Evolutionary conservation across 352 stramenopile genomes (phyloP).

Genomic region (Pythium brachiatum): DNA sequence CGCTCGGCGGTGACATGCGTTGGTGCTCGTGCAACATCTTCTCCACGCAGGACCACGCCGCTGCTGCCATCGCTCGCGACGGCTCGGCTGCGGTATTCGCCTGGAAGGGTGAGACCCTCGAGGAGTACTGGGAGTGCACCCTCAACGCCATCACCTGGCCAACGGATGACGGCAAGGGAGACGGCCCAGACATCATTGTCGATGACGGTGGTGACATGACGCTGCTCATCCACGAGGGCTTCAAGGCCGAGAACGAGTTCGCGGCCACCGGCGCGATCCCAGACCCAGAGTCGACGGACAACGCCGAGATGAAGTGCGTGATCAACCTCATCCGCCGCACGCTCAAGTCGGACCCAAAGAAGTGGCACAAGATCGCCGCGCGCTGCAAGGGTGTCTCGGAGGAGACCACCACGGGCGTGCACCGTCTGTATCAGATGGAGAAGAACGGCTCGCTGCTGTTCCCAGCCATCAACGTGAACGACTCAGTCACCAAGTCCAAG

Average conservation of each 20-base stretch:
- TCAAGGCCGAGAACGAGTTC: slow-evolving; percentile 96
- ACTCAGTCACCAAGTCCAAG: slow-evolving; percentile 99
- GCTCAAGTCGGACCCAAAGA: slow-evolving; percentile 93
- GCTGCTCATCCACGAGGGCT: slow-evolving; percentile 98
- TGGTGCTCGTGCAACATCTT: slow-evolving; percentile 99
- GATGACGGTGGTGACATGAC: slow-evolving; percentile 99
- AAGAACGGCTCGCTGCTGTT: slow-evolving; percentile 95
- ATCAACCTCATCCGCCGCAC: slow-evolving; percentile 95
- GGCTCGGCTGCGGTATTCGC: slow-evolving; percentile 96
- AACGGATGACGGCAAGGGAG: slow-evolving; percentile 95
- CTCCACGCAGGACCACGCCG: slow-evolving; percentile 98
- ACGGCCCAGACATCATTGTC: slow-evolving; percentile 97
- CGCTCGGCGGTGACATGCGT: slow-evolving; percentile 94
- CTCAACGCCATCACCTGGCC: slow-evolving; percentile 97
- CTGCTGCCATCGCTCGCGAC: slow-evolving; percentile 95
- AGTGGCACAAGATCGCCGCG: slow-evolving; percentile 96
- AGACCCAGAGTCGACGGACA: slow-evolving; percentile 93
- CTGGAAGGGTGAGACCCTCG: slow-evolving; percentile 98
- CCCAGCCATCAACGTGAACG: slow-evolving; percentile 99
- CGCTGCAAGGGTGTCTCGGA: slow-evolving; percentile 97
- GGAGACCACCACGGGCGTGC: slow-evolving; percentile 98
- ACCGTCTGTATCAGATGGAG: slow-evolving; percentile 99
- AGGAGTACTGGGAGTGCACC: slow-evolving; percentile 99
- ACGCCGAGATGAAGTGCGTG: slow-evolving; percentile 99
- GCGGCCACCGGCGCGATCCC: slow-evolving; percentile 92